Base-by-base conservation (phyloP, 257 asterid genomes). In the Leonotis leonurus region DNA sequence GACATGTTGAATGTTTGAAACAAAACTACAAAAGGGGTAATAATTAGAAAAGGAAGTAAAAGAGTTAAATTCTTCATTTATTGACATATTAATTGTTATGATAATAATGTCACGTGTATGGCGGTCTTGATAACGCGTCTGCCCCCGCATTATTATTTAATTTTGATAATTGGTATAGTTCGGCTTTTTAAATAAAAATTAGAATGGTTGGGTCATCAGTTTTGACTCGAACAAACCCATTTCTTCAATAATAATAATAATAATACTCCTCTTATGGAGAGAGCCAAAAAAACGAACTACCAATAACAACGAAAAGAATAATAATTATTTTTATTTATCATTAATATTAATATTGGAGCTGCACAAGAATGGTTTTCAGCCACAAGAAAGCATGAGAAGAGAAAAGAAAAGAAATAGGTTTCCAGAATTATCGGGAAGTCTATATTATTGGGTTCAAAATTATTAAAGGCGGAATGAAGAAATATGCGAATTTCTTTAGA, bases 131-230 rank as follows among this genome's bases (percentile, higher is more conserved):
- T 17, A 52, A 40, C 49, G 69, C 33, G 68, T 37, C n/a, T 16
- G 39, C n/a, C n/a, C 33, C 13, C 11, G 10, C 63, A 62, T 53
- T 20, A 9, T 43, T 41, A 3, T 18, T 43, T 61, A n/a, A 52
- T 43, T 25, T 17, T 17, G 0, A 20, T 41, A 16, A 45, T 45
- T 18, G 2, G 5, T n/a, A n/a, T n/a, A n/a, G n/a, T n/a, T n/a
- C n/a, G n/a, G n/a, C n/a, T n/a, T n/a, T n/a, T n/a, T n/a, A n/a
- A n/a, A n/a, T n/a, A n/a, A n/a, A n/a, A n/a, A n/a, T n/a, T n/a
- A 22, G 27, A 56, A 56, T 45, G 21, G 67, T 64, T 70, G 24
- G 75, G 67, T 70, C 70, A 70, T 57, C 66, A 48, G 52, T 20
- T 35, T 70, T 64, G 71, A 70, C 75, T 65, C 20, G 26, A 62